A percentile compares a stretch with the other conserved stretches of the same genome.
These are phyloP conservation scores for Candida tibetensis DNA, from an alignment of 805 yeast genomes.

Conservation along the genomic window DNA sequence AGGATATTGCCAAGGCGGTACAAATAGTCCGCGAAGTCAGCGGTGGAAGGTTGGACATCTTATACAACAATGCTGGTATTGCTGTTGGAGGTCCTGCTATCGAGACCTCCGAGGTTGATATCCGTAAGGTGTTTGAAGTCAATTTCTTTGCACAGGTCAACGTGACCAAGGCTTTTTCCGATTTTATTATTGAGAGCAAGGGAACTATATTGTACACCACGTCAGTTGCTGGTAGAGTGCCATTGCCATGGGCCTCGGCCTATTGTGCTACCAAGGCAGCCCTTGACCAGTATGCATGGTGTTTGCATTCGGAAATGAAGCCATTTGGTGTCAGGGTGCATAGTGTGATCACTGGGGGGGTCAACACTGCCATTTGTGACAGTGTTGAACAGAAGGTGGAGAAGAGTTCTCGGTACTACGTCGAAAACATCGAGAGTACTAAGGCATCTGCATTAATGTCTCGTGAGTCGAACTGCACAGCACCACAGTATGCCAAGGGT, in stretches of 20 bases:
- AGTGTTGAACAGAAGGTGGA: slow-evolving; percentile 5
- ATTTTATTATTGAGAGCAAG: slow-evolving; percentile 26
- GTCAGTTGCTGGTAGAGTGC: slow-evolving; percentile 29
- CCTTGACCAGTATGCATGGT: slow-evolving; percentile 33
- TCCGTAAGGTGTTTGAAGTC: slow-evolving; percentile 26
- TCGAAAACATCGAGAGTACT: slow-evolving; percentile 21
- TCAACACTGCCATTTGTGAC: slow-evolving; percentile 33
- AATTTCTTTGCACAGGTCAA: slow-evolving; percentile 40
- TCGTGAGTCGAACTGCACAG: slow-evolving; percentile 17
- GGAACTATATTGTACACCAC: slow-evolving; percentile 40
- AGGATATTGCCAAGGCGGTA: slow-evolving; percentile 23
- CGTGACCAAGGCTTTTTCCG: slow-evolving; percentile 31
- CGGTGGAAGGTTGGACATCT: slow-evolving; percentile 33
- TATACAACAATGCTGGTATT: slow-evolving; percentile 44
- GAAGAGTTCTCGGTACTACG: slow-evolving; percentile 19
- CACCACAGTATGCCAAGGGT: slow-evolving; percentile 25
- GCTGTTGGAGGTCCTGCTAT: slow-evolving; percentile 27
- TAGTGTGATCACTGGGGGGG: slow-evolving; percentile 40
- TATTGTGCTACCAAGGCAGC: slow-evolving; percentile 42
- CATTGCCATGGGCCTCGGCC: slow-evolving; percentile 31
- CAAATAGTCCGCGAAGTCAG: slow-evolving; percentile 21
- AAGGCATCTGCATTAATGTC: slow-evolving; percentile 21
- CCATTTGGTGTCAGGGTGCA: slow-evolving; percentile 40
- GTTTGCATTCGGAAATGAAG: slow-evolving; percentile 32
- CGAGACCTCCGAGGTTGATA: slow-evolving; percentile 26